Evolutionary conservation across 2,329 filamentous ascomycete species (phyloP), one percentile per base, ranked within the genome.

Genomic region (Teratosphaeriaceae sp.): DNA sequence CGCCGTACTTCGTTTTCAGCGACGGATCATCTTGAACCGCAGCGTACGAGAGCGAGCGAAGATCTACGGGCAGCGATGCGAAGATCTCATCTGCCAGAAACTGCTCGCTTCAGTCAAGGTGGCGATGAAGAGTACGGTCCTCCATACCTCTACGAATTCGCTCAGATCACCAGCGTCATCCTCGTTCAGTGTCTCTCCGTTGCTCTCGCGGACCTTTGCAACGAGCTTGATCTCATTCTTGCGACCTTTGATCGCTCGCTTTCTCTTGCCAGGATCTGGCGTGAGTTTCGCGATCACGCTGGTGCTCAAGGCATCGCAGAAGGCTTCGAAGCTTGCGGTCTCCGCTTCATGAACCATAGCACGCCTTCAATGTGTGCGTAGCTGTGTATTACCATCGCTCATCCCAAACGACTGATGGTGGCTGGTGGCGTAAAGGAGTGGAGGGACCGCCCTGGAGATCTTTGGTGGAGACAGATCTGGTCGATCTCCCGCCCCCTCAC

Each of bases 31-130:
- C 66, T 52, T 75, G 66, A 60, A 77, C 76, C 34, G 65, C 62
- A 34, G 76, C 64, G 63, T 87, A 78, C 20, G 79, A 75, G 2
- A 90, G 66, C 1, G 68, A 71, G 50, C 78, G 75, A 0, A 92
- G 69, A 15, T 75, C 69, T 0, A 57, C 18, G 0, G 85, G 85
- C 1, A 94, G 73, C 26, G 66, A 70, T 4, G 72, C 65, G 63
- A 90, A 94, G 41, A 82, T 78, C 58, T 85, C 76, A 37, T 69
- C 65, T 19, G 85, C 80, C 22, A 92, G 74, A 63, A 89, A 92
- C 69, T 79, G 52, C 15, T 29, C 26, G 34, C 20, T 27, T 21
- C 39, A 35, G 6, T 22, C 23, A 23, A 16, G 2, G 27, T 19
- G 11, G 11, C 19, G 19, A 26, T 11, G 7, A 13, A 13, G 16